Evolutionary conservation across 1,284 basidiomycete genomes (phyloP).

Genomic region (Tylopilus sp.): DNA sequence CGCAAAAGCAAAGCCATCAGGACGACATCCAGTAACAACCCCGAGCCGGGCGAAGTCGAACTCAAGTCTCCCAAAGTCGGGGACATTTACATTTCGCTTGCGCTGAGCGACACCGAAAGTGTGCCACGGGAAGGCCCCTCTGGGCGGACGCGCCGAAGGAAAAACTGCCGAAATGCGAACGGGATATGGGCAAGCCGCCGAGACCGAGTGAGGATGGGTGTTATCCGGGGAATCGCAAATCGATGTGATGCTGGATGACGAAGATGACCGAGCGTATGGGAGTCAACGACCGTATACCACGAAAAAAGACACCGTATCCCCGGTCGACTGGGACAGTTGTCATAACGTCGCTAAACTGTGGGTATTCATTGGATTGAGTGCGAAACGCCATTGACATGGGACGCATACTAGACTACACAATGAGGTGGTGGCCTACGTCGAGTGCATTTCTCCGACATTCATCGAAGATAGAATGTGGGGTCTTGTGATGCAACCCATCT

Average conservation of each 20-base stretch:
- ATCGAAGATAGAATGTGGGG: slow-evolving; percentile 89
- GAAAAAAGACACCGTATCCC: slow-evolving; percentile 73
- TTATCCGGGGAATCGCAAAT: slow-evolving; percentile 53
- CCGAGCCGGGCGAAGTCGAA: slow-evolving; percentile 18
- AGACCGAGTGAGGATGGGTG: slow-evolving; percentile 39
- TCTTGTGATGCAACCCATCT: slow-evolving; percentile 82
- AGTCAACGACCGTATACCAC: slow-evolving; percentile 61
- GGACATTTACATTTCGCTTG: slow-evolving; percentile 73
- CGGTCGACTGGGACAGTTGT: slow-evolving; percentile 83
- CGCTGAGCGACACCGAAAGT: slow-evolving; percentile 46
- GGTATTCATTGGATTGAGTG: slow-evolving; percentile 40
- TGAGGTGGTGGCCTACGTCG: slow-evolving; percentile 88
- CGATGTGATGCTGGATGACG: slow-evolving; percentile 56
- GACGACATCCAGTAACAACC: slow-evolving; percentile 5
- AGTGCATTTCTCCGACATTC: slow-evolving; percentile 89
- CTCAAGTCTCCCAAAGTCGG: slow-evolving; percentile 41
- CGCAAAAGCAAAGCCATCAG: slow-evolving; percentile 32
- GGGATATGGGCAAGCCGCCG: slow-evolving; percentile 51
- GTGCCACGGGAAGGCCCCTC: slow-evolving; percentile 27
- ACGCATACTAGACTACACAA: slow-evolving; percentile 71
- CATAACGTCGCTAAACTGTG: slow-evolving; percentile 86
- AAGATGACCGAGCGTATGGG: slow-evolving; percentile 53
- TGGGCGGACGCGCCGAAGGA: slow-evolving; percentile 36
- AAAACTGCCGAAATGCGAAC: slow-evolving; percentile 50
- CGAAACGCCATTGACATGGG: slow-evolving; percentile 9